These are phyloP conservation scores for Rhododendron mucronatum DNA, from an alignment of 148 eudicot species.

Conservation along the genomic window DNA sequence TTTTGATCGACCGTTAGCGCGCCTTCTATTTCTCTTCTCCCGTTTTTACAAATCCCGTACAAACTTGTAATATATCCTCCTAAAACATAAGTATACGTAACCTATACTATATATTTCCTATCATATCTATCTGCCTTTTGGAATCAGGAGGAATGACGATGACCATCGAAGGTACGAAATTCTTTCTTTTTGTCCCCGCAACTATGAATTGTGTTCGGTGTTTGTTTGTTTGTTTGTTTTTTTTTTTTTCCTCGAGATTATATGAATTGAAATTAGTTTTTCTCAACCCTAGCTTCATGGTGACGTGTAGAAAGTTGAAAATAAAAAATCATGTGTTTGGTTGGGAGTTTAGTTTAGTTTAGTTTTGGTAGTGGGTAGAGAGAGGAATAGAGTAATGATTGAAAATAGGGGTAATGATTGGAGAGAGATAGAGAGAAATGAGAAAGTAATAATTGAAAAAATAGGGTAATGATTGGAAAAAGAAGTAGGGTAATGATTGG, in stretches of 20 bases:
- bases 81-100: not conserved
- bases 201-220: not conserved
- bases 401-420: too few relatives aligned
- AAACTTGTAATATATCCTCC: not conserved
- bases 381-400: too few relatives aligned
- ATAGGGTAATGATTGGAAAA: too few relatives aligned
- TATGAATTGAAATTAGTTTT: not conserved
- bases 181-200: slow-evolving; percentile 8
- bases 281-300: not conserved
- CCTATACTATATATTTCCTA: not conserved
- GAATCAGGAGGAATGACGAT: slow-evolving; percentile 47
- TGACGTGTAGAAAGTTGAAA: not conserved
- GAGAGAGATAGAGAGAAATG: too few relatives aligned
- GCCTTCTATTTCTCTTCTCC: not conserved
- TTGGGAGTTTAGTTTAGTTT: too few relatives aligned
- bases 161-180: slow-evolving; percentile 49
- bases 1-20: not conserved
- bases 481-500: too few relatives aligned
- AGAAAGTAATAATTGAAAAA: too few relatives aligned
- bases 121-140: not conserved
- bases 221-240: not conserved
- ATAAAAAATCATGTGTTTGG: not conserved
- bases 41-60: not conserved
- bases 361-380: too few relatives aligned
- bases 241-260: not conserved